Evolutionary conservation across 2,329 filamentous ascomycete species (phyloP).

Genomic region (Penicillium sp.): DNA sequence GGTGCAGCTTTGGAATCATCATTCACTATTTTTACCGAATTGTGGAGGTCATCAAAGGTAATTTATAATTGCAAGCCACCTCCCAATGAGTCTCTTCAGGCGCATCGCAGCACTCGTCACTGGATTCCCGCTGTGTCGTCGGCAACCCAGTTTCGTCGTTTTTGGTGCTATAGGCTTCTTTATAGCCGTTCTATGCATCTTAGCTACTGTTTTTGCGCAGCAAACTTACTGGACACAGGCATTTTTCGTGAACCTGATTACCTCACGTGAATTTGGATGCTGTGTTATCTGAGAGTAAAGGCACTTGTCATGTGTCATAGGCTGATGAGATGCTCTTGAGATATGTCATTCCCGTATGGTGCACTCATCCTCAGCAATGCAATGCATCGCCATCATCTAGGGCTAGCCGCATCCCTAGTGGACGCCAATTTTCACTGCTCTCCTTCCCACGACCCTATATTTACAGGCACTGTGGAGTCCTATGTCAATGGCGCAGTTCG

Average conservation of each 20-base stretch:
- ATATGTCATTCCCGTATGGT: slow-evolving; percentile 67
- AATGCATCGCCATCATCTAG: slow-evolving; percentile 53
- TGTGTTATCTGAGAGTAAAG: not conserved
- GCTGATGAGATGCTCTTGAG: slow-evolving; percentile 44
- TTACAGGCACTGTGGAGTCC: slow-evolving; percentile 67
- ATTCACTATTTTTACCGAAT: slow-evolving; percentile 57
- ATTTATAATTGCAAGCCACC: slow-evolving; percentile 33
- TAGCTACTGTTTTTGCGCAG: slow-evolving; percentile 42
- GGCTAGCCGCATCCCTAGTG: slow-evolving; percentile 61
- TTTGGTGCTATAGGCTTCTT: slow-evolving; percentile 36
- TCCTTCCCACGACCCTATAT: slow-evolving; percentile 67
- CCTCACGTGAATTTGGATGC: slow-evolving; percentile 37
- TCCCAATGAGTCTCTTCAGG: slow-evolving; percentile 37
- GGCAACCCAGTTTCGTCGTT: slow-evolving; percentile 39
- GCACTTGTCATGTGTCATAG: not conserved
- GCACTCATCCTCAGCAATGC: slow-evolving; percentile 64
- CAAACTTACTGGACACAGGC: slow-evolving; percentile 48
- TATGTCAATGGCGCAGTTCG: slow-evolving; percentile 46
- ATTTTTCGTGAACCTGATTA: slow-evolving; percentile 34
- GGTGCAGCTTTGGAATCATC: slow-evolving; percentile 60
- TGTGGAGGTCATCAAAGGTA: slow-evolving; percentile 46
- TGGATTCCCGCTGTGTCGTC: slow-evolving; percentile 37
- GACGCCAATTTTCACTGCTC: slow-evolving; percentile 70
- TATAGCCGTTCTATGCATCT: slow-evolving; percentile 38
- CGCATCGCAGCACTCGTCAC: slow-evolving; percentile 38